Evolutionary conservation across 768 basidiomycete species (phyloP), one percentile per base, ranked within the genome.

Genomic region (Kwoniella heveanensis): DNA sequence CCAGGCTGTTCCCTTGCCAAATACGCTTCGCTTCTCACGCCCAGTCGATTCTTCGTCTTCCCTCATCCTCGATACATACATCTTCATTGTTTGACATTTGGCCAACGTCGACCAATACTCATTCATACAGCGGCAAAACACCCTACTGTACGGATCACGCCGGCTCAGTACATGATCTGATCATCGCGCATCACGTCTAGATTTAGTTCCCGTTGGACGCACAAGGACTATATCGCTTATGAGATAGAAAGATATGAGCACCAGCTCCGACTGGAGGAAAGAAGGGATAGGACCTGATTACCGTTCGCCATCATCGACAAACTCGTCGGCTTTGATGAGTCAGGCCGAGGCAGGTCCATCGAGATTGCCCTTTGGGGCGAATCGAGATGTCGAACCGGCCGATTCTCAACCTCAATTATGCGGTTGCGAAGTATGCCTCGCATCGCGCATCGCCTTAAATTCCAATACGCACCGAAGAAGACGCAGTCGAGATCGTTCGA

Each of bases 251-350:
- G 50, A 60, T 25, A 60, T 53, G 58, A 7, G n/a, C 2, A 60
- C 52, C 6, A 52, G 21, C 25, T 36, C 58, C 21, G 58, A 54
- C 56, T 55, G 60, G 60, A 54, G 60, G 46, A 48, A 54, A 49
- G 54, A 55, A 37, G 60, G 60, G 30, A 62, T 62, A 55, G 60
- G 60, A 37, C 44, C 60, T 25, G 37, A 49, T 49, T 24, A 26
- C 25, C 48, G 21, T n/a, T n/a, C n/a, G n/a, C n/a, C n/a, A n/a
- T 24, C 48, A 10, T 12, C 22, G 8, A 50, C 48, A 50, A 4
- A 21, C 26, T 8, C 48, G 8, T 50, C 17, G 51, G 19, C 54
- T 36, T 29, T 22, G 54, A 37, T 39, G 54, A 22, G 27, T n/a
- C 36, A 57, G 29, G 44, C 56, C 9, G 56, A 57, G 29, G 56